A percentile compares a stretch with the other conserved stretches of the same genome.
phyloP scores from a whole-genome alignment of 129 eudicot species.

The Centrapalus pauciflorus region DNA sequence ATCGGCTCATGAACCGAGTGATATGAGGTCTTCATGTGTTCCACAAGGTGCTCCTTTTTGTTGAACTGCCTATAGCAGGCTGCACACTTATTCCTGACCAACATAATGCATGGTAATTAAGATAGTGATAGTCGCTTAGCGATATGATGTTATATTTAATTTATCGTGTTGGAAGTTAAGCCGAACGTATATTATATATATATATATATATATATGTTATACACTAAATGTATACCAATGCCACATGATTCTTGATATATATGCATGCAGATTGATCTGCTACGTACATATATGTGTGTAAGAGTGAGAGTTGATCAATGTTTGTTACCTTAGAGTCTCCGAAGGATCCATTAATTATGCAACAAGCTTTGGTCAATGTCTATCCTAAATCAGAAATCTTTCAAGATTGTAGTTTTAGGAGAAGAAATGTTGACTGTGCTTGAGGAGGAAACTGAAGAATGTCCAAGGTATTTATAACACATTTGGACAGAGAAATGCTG shows the following conservation, averaged over 20 bases:
- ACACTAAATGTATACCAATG: neutral
- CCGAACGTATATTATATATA: too few species aligned
- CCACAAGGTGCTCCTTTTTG: conserved; percentile 91
- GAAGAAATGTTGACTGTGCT: conserved; percentile 14
- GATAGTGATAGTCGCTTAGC: neutral
- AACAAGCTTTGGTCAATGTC: conserved; percentile 30
- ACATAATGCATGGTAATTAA: conserved; percentile 7
- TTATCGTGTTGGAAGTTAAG: conserved; percentile 2
- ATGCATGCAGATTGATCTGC: neutral
- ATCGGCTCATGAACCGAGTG: conserved; percentile 96
- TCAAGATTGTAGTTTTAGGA: conserved; percentile 2
- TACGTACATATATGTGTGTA: neutral
- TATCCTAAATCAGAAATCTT: conserved; percentile 5
- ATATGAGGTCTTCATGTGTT: conserved; percentile 84
- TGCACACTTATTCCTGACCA: conserved; percentile 90
- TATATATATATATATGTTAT: neutral
- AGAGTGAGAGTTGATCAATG: conserved; percentile 8
- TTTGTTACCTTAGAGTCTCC: conserved; percentile 57
- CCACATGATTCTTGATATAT: neutral
- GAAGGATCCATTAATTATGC: conserved; percentile 47
- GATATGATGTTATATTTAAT: neutral
- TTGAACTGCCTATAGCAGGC: conserved; percentile 98
- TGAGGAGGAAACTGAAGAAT: conserved; percentile 35
- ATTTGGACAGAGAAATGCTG: neutral
- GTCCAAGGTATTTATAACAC: conserved; percentile 44